phyloP scores from a whole-genome alignment of 495 filamentous ascomycete genomes.

The Penicillium samsonianum region DNA sequence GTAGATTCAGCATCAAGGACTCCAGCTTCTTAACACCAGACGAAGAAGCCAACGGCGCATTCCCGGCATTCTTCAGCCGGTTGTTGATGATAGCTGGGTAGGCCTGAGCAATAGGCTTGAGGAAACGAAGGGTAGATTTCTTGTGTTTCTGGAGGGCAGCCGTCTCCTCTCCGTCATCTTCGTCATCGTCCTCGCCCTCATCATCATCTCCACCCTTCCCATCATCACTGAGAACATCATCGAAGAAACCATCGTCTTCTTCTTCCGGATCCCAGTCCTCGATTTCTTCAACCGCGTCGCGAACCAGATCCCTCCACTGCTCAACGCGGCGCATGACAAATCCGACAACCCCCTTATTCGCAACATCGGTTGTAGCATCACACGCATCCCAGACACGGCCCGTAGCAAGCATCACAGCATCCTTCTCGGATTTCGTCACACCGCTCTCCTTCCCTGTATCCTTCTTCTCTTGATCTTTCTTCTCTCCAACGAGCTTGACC shows the following conservation, averaged over 20 bases:
- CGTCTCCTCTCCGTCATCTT: conserved; percentile 30
- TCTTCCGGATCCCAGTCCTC: conserved; percentile 80
- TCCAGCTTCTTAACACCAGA: conserved; percentile 30
- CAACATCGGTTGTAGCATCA: conserved; percentile 64
- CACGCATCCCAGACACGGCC: conserved; percentile 63
- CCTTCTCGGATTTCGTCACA: conserved; percentile 39
- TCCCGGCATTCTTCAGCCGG: conserved; percentile 35
- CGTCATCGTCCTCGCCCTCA: conserved; percentile 34
- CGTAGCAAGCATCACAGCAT: conserved; percentile 43
- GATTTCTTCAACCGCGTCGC: conserved; percentile 80
- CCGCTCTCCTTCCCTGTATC: conserved; percentile 29
- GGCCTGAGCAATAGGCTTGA: conserved; percentile 46
- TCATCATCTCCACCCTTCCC: conserved; percentile 50
- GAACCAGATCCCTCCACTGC: conserved; percentile 67
- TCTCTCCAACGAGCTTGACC: conserved; percentile 33
- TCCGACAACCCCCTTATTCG: conserved; percentile 63
- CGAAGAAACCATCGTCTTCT: conserved; percentile 55
- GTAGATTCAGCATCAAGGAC: conserved; percentile 34
- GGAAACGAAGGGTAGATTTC: conserved; percentile 38
- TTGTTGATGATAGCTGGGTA: conserved; percentile 42
- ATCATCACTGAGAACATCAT: conserved; percentile 42
- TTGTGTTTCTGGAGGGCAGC: conserved; percentile 41
- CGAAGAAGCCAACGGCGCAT: conserved; percentile 17
- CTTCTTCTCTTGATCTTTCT: conserved; percentile 27
- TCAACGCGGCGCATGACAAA: conserved; percentile 62